Conservation (phyloP, 2,329 filamentous ascomycete species). For the Aspergillus tamarii region DNA sequence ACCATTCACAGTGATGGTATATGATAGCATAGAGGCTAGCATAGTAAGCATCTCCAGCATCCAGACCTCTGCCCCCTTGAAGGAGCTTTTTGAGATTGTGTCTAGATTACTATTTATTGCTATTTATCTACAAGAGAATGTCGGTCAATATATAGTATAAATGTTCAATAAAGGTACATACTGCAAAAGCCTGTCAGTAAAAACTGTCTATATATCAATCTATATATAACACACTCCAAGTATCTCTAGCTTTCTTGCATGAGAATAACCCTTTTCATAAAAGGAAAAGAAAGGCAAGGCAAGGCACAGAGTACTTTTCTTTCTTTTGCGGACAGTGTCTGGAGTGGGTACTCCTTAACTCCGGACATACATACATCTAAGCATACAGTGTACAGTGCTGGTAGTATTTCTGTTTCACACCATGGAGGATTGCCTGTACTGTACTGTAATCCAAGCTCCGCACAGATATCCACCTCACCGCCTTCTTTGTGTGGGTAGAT, state of each 20-base stretch:
- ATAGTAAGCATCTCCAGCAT: not conserved
- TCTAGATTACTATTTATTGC: not conserved
- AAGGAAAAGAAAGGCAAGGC: not conserved
- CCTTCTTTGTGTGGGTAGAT: conserved; percentile 5
- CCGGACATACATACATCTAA: not conserved
- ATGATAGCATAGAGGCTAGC: not conserved
- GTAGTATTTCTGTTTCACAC: conserved; percentile 1
- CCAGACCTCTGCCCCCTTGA: no score
- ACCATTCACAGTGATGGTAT: not conserved
- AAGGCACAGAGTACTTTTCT: not conserved
- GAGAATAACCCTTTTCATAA: not conserved
- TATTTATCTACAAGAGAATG: not conserved
- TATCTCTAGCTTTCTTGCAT: not conserved
- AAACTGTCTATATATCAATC: not conserved
- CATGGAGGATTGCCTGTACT: not conserved
- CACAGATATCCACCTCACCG: conserved; percentile 7
- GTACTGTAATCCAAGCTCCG: not conserved
- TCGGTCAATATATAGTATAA: not conserved
- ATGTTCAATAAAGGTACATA: no score
- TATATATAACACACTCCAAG: not conserved
- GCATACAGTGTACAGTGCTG: not conserved
- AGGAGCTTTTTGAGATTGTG: not conserved
- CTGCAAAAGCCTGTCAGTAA: no score
- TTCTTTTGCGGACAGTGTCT: not conserved
- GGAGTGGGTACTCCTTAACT: not conserved